These are phyloP conservation scores for Ceratobasidium sp. DNA, from an alignment of 1,284 basidiomycete species.

Conservation along the genomic window DNA sequence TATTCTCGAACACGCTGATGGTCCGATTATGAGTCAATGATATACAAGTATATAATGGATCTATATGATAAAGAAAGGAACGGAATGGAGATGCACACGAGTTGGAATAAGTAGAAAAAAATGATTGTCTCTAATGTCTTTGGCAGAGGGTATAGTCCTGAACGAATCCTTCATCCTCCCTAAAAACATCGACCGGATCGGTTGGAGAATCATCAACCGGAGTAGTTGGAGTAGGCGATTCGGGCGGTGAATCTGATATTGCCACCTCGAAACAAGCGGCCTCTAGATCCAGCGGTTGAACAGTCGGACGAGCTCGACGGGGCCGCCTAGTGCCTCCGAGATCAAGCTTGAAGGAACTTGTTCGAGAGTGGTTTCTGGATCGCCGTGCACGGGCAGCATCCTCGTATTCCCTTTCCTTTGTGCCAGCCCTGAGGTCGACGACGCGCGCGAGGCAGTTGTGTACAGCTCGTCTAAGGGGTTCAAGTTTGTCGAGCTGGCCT, in stretches of 20 bases:
- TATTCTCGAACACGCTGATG: too few species aligned
- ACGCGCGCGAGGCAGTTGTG: constrained; percentile 14
- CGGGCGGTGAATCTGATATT: neutral
- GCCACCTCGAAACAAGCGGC: neutral
- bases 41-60: too few species aligned
- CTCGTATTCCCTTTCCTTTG: neutral
- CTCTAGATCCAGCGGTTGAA: neutral
- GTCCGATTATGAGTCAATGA: too few species aligned
- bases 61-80: too few species aligned
- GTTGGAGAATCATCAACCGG: neutral
- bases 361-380: neutral
- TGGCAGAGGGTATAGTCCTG: too few species aligned
- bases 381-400: neutral
- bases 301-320: neutral
- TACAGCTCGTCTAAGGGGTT: neutral
- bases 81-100: too few species aligned
- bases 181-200: neutral
- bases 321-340: neutral
- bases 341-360: constrained; percentile 3
- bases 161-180: too few species aligned
- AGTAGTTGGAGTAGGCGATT: constrained; percentile 1
- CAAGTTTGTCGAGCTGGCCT: neutral
- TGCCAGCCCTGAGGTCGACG: neutral
- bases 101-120: too few species aligned
- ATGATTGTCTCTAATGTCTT: too few species aligned